These are phyloP conservation scores for Lagenidium sp. DNA, from an alignment of 352 stramenopile genomes.

Conservation along the genomic window DNA sequence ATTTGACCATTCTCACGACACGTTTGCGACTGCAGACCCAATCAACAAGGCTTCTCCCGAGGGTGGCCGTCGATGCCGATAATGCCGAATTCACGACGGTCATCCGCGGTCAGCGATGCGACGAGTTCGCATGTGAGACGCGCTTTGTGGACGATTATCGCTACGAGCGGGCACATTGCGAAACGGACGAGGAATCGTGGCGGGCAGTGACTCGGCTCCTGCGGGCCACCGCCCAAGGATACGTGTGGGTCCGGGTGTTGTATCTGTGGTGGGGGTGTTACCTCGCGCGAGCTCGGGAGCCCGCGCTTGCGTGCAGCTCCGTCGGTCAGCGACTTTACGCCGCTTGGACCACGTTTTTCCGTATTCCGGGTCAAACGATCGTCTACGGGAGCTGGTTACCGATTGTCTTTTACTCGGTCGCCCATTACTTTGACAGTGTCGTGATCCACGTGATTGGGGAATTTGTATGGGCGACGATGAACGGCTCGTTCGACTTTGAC, in stretches of 20 bases:
- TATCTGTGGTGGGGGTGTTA: constrained; percentile 7
- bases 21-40: not conserved
- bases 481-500: constrained; percentile 14
- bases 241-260: constrained; percentile 10
- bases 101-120: constrained; percentile 6
- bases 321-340: not conserved
- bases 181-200: constrained; percentile 1
- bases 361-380: constrained; percentile 10
- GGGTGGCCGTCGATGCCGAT: not conserved
- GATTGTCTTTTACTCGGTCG: constrained; percentile 16
- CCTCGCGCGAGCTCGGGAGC: not conserved
- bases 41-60: not conserved
- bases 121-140: not conserved
- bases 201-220: not conserved
- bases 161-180: constrained; percentile 8
- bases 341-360: constrained; percentile 1
- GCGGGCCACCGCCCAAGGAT: constrained; percentile 5
- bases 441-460: constrained; percentile 17
- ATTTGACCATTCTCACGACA: not conserved
- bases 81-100: constrained; percentile 6
- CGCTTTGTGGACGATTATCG: constrained; percentile 17
- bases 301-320: not conserved
- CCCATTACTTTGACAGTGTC: constrained; percentile 16
- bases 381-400: constrained; percentile 21
- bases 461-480: constrained; percentile 9